These are phyloP conservation scores for Rutidosis leptorrhynchoides DNA, from an alignment of 129 eudicot genomes.

Conservation along the genomic window DNA sequence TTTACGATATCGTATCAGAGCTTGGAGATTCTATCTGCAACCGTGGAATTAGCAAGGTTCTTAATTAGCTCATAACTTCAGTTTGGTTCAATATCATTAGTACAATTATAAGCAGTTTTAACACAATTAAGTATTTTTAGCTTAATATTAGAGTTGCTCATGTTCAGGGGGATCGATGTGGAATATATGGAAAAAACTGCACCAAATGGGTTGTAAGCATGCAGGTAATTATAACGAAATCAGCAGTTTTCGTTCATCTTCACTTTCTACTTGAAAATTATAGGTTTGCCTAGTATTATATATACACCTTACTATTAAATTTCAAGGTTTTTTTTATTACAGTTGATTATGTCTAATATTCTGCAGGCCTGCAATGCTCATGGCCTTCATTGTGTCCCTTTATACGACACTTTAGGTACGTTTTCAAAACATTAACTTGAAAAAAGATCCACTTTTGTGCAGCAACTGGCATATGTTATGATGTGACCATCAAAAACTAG, in stretches of 20 bases:
- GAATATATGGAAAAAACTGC: conserved; percentile 74
- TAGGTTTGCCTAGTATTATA: not conserved
- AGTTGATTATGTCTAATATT: conserved; percentile 14
- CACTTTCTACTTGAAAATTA: not conserved
- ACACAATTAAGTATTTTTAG: not conserved
- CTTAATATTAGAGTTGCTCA: not conserved
- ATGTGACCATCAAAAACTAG: not conserved
- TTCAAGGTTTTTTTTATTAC: not conserved
- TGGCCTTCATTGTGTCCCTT: conserved; percentile 85
- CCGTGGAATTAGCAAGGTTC: conserved; percentile 41
- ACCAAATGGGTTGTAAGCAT: conserved; percentile 74
- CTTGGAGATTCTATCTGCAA: conserved; percentile 46
- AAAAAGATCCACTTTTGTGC: not conserved
- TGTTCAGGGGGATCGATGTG: conserved; percentile 69
- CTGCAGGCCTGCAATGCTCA: conserved; percentile 92
- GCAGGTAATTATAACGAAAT: conserved; percentile 42
- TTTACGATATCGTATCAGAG: conserved; percentile 41
- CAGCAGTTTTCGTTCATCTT: not conserved
- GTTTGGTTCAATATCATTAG: not conserved
- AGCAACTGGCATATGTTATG: not conserved
- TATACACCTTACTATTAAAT: not conserved
- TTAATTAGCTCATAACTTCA: not conserved
- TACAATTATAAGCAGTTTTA: not conserved
- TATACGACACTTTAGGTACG: conserved; percentile 85
- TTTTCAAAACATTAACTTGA: not conserved